Evolutionary conservation across 768 basidiomycete species (phyloP).

Genomic region (Rhodotorula babjevae): DNA sequence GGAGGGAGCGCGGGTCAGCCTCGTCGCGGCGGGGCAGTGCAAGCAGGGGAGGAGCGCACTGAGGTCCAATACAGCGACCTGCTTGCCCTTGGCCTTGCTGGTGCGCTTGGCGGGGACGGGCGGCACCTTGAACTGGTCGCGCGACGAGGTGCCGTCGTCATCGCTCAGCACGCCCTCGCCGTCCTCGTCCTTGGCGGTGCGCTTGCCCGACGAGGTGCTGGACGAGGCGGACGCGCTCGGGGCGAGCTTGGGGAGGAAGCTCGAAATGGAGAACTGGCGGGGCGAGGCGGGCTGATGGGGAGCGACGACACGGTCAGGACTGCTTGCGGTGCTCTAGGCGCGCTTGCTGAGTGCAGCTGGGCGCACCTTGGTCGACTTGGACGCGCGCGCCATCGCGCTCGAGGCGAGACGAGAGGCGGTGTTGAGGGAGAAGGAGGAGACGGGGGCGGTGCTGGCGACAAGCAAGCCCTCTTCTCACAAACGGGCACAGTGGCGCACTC

Average conservation of each 20-base stretch:
- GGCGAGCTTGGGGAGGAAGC: conserved; percentile 16
- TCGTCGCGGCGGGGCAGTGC: too few species aligned
- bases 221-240: neutral
- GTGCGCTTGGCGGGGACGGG: neutral
- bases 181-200: neutral
- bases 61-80: conserved; percentile 2
- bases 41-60: neutral
- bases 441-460: neutral
- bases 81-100: neutral
- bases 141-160: neutral
- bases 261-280: conserved; percentile 24
- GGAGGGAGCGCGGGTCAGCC: neutral
- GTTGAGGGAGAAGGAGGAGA: neutral
- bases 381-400: neutral
- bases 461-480: too few species aligned
- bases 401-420: neutral
- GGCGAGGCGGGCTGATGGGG: neutral
- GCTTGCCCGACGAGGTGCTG: neutral
- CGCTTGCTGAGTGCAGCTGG: neutral
- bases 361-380: neutral
- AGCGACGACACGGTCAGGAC: neutral
- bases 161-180: neutral
- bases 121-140: neutral
- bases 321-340: neutral
- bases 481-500: too few species aligned